Base-by-base conservation (phyloP, 176 grass and related monocot genomes). In the Triticum urartu region DNA sequence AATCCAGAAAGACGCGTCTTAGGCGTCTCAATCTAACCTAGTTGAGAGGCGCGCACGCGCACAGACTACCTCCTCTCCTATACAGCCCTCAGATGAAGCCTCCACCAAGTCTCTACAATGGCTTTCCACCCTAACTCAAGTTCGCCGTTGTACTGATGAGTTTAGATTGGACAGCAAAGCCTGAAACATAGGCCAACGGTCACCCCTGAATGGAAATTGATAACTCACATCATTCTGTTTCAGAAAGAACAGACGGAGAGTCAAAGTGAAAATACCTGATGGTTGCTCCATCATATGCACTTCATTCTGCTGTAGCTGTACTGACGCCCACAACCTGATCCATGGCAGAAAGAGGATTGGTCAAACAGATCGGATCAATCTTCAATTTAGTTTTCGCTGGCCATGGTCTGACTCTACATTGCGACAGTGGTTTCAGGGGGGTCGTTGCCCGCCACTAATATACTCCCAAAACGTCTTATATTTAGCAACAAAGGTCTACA, bases 291-390 rank as follows among this genome's bases (percentile, higher is more conserved):
- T 82, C 47, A 6, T 30, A 67, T 87, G 47, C 68, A 61, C 52
- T 50, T 93, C 58, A 83, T 42, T 88, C 47, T 74, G 28, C 65
- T 74, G 85, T 7, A 21, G 28, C 69, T 4, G 68, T 64, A 33
- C 39, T 73, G 79, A 82, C n/a, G 63, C 67, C 47, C 85, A 88
- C 91, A 68, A 93, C 42, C 91, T 93, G 80, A 62, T 72, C 47
- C 56, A 78, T 35, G 14, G 20, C 22, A 30, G 72, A 69, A 43
- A 69, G 17, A 64, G 9, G 9, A 76, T 77, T 82, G n/a, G 21
- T 76, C 3, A 24, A 78, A 68, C 15, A 18, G n/a, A 77, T 74
- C 52, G 14, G 68, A 47, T 28, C 21, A 80, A 38, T 22, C 66
- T 62, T 40, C 9, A 22, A 25, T 56, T 35, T 69, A 47, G 18